Base-by-base conservation (phyloP, 495 filamentous ascomycete genomes). In the Penicillium bovifimosum region DNA sequence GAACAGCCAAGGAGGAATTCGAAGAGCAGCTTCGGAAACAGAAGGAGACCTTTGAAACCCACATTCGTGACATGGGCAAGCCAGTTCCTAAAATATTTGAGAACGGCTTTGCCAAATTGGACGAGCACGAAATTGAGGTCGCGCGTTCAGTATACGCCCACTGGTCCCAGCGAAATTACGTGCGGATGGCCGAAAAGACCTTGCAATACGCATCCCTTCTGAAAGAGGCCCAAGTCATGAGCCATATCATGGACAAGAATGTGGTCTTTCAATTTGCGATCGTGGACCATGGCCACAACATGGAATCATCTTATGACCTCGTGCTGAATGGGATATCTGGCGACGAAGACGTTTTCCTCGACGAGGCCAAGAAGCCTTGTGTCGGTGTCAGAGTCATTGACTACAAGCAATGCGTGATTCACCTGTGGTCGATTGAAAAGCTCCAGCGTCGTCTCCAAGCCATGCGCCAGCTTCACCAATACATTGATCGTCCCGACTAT, bases 191-290 rank as follows among this genome's bases (percentile, higher is more conserved):
- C n/a, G 93, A 96, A 67, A 84, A 85, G 11, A 82, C 97, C 27
- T 68, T 98, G 20, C 89, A 95, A 58, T 82, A 95, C 68, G 92
- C 92, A 7, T 83, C 87, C 10, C 82, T 82, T 32, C 70, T 97
- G 35, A 98, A 98, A 67, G 93, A 98, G 66, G 95, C 92, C 4
- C 93, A 98, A 65, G 83, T 98, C 43, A 92, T 98, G 87, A 96
- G 95, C 71, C 90, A 96, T 52, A 90, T 91, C 55, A 88, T 98
- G 79, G 90, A 93, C 59, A 93, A 96, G 70, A 83, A 83, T 56
- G 86, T 96, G 13, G 87, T 92, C 31, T 98, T 98, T 70, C 93
- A 98, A 69, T 97, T 96, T 64, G 86, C 90, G 14, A 82, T 97
- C 50, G 81, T 97, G 26, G 91, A 95, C 54, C 76, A 86, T 59